A percentile compares a stretch with the other conserved stretches of the same genome.
Conservation (phyloP, 139 green algal species). For the Astrephomene gubernaculifera region DNA sequence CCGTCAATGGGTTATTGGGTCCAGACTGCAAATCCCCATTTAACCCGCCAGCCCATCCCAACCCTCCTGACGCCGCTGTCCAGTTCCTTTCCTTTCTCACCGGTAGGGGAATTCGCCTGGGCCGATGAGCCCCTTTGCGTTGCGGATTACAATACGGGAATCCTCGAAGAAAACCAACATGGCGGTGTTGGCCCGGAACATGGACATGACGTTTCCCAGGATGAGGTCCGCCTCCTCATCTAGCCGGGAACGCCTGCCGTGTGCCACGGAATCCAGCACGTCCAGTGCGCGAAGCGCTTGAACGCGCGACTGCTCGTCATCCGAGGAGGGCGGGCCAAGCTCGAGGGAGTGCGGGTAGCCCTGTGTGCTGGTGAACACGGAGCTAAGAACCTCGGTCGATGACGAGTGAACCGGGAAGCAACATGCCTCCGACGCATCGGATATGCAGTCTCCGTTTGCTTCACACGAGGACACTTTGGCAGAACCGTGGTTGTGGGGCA, state of each 20-base stretch:
- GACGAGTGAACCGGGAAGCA: too few species aligned
- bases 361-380: not conserved
- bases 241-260: not conserved
- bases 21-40: too few species aligned
- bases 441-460: too few species aligned
- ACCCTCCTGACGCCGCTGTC: too few species aligned
- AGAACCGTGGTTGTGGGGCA: too few species aligned
- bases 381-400: not conserved
- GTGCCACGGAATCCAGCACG: not conserved
- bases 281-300: constrained; percentile 21
- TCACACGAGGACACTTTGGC: too few species aligned
- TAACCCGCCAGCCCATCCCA: too few species aligned
- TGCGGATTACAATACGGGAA: not conserved
- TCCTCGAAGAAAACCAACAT: constrained; percentile 35
- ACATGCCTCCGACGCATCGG: too few species aligned
- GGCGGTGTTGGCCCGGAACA: not conserved
- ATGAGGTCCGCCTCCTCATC: constrained; percentile 30
- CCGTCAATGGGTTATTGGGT: too few species aligned
- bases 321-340: not conserved
- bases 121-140: not conserved
- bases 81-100: too few species aligned
- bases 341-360: constrained; percentile 8
- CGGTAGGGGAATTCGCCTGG: constrained; percentile 10
- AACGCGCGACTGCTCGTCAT: constrained; percentile 23
- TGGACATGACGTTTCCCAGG: not conserved